These are phyloP conservation scores for Atkinsonella hypoxylon DNA, from an alignment of 2,329 filamentous ascomycete genomes.

Conservation along the genomic window DNA sequence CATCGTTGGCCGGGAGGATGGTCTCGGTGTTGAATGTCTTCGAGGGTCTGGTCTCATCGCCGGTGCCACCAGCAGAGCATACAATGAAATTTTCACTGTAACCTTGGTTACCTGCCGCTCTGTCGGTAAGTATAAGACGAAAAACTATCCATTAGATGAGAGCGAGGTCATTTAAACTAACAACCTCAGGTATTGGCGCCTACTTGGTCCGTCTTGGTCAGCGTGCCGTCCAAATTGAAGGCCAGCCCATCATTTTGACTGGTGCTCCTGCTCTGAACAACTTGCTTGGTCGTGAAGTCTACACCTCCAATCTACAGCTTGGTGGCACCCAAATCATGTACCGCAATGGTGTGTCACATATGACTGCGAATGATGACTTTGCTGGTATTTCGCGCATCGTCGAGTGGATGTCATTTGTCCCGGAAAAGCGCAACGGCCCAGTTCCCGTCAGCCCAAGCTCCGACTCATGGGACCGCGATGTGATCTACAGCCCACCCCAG, in stretches of 20 bases:
- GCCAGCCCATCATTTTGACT: slow-evolving; percentile 96
- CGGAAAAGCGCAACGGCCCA: slow-evolving; percentile 85
- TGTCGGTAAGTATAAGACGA: slow-evolving; percentile 56
- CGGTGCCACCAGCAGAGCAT: slow-evolving; percentile 90
- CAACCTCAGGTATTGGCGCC: slow-evolving; percentile 66
- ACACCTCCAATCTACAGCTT: slow-evolving; percentile 97
- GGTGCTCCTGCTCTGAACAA: slow-evolving; percentile 98
- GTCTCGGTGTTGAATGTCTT: slow-evolving; percentile 93
- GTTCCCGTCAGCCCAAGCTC: slow-evolving; percentile 81
- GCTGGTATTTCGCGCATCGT: slow-evolving; percentile 97
- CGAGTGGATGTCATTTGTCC: slow-evolving; percentile 94
- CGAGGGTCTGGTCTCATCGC: slow-evolving; percentile 96
- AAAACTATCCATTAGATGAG: too few species aligned
- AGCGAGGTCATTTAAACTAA: not conserved
- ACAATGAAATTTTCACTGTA: slow-evolving; percentile 98
- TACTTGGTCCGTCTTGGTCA: slow-evolving; percentile 97
- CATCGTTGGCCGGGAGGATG: slow-evolving; percentile 85
- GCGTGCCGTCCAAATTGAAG: slow-evolving; percentile 96
- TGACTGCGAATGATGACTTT: slow-evolving; percentile 96
- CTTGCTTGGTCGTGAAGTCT: slow-evolving; percentile 92
- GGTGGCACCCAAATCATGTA: slow-evolving; percentile 99
- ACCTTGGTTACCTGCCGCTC: slow-evolving; percentile 96
- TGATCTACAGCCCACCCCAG: slow-evolving; percentile 69
- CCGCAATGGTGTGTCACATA: slow-evolving; percentile 97
- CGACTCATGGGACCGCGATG: slow-evolving; percentile 87